Base-by-base conservation (phyloP, 106 monocot species). In the Dendrobium huoshanense region DNA sequence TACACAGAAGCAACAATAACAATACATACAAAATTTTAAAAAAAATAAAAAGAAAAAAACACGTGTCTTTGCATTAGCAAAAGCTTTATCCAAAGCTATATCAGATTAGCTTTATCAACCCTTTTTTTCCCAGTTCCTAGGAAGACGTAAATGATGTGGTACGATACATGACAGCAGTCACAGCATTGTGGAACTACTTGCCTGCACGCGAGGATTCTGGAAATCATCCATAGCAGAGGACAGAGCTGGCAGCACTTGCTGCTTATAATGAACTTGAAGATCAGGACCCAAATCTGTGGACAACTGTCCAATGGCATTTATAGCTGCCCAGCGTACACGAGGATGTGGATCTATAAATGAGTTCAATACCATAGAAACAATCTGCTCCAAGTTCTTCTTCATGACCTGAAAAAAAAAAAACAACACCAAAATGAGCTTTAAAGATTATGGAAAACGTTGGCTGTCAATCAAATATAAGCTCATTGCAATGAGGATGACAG, bases 151-250 rank as follows among this genome's bases (percentile, higher is more conserved):
- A 61, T 61, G n/a, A 18, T 11, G 44, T 42, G 74, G 42, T 44
- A 74, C 20, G 74, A 19, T 43, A 41, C 4, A 10, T 13, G 43
- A 18, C 19, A 31, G 31, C 31, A 31, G 5, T 42, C 43, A 43
- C 18, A 43, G 29, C 15, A 43, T 74, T 43, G 74, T 42, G 42
- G 41, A 67, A 42, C 22, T 25, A 79, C 89, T 85, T 89, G 85
- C 96, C 90, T 96, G 96, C 27, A 99, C 95, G 48, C 98, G 92
- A 11, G 94, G 95, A 85, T 99, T 99, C 79, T 92, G 92, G 54
- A 95, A 99, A 88, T 99, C 98, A 87, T 95, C 94, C 94, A 99
- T 92, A 20, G 95, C 92, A 24, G 85, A 92, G 41, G 89, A 92
- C 77, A 99, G 82, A 55, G 98, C 98, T 79, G 98, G 95, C 5